Evolutionary conservation across 1,284 basidiomycete genomes (phyloP).

Genomic region (Microbotryum violaceum): DNA sequence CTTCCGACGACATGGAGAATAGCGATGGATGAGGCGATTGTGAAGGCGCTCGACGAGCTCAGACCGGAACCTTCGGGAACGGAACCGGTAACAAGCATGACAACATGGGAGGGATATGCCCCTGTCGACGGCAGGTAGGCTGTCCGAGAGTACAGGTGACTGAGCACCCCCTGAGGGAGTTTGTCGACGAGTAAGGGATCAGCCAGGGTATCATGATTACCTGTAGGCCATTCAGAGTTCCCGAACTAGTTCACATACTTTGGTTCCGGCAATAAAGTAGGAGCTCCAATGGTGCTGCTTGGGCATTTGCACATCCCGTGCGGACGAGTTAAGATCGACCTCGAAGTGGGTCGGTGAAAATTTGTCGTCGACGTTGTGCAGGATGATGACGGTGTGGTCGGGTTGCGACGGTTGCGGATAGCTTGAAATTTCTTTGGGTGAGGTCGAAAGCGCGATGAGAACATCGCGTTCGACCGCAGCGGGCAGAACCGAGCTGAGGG

Average conservation of each 20-base stretch:
- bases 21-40: slow-evolving; percentile 68
- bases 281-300: slow-evolving; percentile 69
- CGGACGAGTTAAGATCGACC: slow-evolving; percentile 46
- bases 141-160: slow-evolving; percentile 45
- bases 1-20: slow-evolving; percentile 52
- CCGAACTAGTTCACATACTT: slow-evolving; percentile 44
- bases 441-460: slow-evolving; percentile 60
- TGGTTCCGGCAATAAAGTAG: slow-evolving; percentile 75
- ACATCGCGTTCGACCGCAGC: slow-evolving; percentile 78
- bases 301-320: slow-evolving; percentile 67
- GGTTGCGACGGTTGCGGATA: neutral
- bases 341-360: slow-evolving; percentile 47
- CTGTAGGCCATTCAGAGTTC: too few relatives aligned
- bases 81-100: slow-evolving; percentile 50
- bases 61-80: slow-evolving; percentile 75
- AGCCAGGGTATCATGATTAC: neutral
- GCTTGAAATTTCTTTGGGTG: slow-evolving; percentile 20
- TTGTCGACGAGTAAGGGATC: neutral
- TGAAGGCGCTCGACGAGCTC: slow-evolving; percentile 71
- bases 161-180: slow-evolving; percentile 58
- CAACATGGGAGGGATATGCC: slow-evolving; percentile 3
- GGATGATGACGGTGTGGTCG: slow-evolving; percentile 23
- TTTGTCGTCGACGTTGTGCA: slow-evolving; percentile 53
- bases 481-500: slow-evolving; percentile 67
- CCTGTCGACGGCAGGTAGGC: neutral